Base-by-base conservation (phyloP, 108 stramenopile genomes). In the Skeletonema menzelii region DNA sequence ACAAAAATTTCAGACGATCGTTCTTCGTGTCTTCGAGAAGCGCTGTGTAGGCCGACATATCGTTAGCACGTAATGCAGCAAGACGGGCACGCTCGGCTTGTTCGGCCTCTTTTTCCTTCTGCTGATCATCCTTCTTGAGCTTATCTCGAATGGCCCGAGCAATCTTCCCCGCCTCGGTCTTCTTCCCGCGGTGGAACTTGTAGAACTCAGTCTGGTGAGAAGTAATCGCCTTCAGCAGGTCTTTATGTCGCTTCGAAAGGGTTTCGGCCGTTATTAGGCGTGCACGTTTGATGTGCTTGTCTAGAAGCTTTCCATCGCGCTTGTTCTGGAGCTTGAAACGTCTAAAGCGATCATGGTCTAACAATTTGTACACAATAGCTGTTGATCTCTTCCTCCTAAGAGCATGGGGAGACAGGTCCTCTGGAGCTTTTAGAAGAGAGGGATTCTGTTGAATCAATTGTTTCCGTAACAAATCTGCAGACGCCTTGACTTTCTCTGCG, bases 11-110 rank as follows among this genome's bases (percentile, higher is more conserved):
- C 19, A 95, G 64, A 63, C 94, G 85, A 11, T 95, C 94, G 70
- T 91, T 92, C 76, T 88, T 90, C 8, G 90, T 92, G 44, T 91
- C 91, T 75, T 92, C 88, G 19, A 95, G 72, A 2, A 95, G 76
- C 34, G 86, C 86, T 10, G 86, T 90, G 74, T 95, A 95, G 2
- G 90, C 94, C 35, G 87, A 76, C 90, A 95, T 95, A 74, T 95
- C 94, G 67, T 95, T 95, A 19, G 90, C 83, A 56, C 84, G 82
- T 64, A 94, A 78, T 6, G 93, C 93, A 2, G 93, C 93, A 76
- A 94, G 62, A 53, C 93, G 89, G 1, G 93, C 93, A 30, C 77
- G 67, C 40, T 94, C 93, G 37, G 88, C 89, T 19, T 73, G 67
- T 22, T 83, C 89, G 5, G 76, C 75, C 26, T 88, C 88, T 74